Percentiles rank a stretch among this genome's conserved stretches.
Evolutionary conservation across 2,329 filamentous ascomycete genomes (phyloP).

Genomic region (Cladosporium sphaerospermum): DNA sequence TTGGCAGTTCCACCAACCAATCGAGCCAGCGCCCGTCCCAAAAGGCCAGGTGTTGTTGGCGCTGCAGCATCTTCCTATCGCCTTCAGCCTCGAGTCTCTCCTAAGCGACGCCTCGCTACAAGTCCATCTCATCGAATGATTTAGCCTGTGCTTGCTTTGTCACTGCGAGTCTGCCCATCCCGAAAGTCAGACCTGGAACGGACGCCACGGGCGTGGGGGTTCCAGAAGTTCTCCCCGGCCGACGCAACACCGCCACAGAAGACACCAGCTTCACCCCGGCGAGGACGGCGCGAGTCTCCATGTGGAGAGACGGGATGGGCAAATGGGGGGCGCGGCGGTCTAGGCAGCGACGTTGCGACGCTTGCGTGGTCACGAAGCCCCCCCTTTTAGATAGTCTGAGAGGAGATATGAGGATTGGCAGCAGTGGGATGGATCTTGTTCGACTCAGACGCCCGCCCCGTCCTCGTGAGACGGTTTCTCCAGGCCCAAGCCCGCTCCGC

Average conservation of each 20-base stretch:
- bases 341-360: slow-evolving; percentile 4
- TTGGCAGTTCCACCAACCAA: slow-evolving; percentile 4
- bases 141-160: slow-evolving; percentile 3
- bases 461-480: slow-evolving; percentile 2
- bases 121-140: neutral
- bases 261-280: slow-evolving; percentile 2
- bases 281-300: slow-evolving; percentile 8
- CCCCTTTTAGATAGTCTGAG: neutral
- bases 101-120: neutral
- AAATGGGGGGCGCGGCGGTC: slow-evolving; percentile 2
- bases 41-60: slow-evolving; percentile 4
- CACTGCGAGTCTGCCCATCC: too few species aligned
- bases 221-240: slow-evolving; percentile 2
- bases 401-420: slow-evolving; percentile 7
- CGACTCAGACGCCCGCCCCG: neutral
- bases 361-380: slow-evolving; percentile 4
- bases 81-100: too few species aligned
- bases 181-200: too few species aligned
- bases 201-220: slow-evolving; percentile 8
- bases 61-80: neutral
- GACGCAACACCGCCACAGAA: neutral
- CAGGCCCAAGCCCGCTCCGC: slow-evolving; percentile 9
- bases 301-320: slow-evolving; percentile 1
- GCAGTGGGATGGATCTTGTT: neutral
- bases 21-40: neutral